Evolutionary conservation across 2,329 filamentous ascomycete species (phyloP), one percentile per base, ranked within the genome.

Genomic region (Colletotrichum sp.): DNA sequence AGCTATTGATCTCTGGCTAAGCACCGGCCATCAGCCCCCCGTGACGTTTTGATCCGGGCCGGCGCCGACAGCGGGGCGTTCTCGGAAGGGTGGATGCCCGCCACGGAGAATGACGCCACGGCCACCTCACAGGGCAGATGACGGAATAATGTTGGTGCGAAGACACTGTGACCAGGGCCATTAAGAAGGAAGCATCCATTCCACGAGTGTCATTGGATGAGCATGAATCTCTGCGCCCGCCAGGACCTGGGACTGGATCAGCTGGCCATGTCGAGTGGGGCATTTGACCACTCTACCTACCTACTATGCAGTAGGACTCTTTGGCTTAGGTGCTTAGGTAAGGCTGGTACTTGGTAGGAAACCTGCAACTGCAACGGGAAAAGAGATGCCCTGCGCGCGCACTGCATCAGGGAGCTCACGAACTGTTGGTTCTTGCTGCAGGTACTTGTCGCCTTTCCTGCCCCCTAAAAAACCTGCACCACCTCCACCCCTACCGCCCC

Each of bases 341-440:
- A 52, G 44, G 44, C 36, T 39, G 15, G 36, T 52, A 52, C 44
- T 21, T 24, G 10, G 44, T 7, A 52, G 44, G 44, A 9, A 52
- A 59, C 44, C 44, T 52, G 44, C 44, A 52, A 52, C 30, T 63
- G 63, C 63, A 72, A 62, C 69, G 72, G 72, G 72, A 44, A 68
- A 57, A 49, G 18, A 55, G 44, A 52, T 21, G 44, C 44, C 44
- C 44, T 52, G 44, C 44, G 44, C 44, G n/a, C 44, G 44, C 44
- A 52, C n/a, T 9, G 73, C 49, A 68, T 64, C 65, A 64, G 64
- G 32, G 63, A 63, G 63, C 49, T 62, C 72, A 72, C 28, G 72
- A 77, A 76, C 72, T 76, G 76, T 76, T 72, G 76, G 76, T 77
- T 75, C 72, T 44, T 76, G 72, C 68, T 77, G 76, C 76, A 77